phyloP scores from a whole-genome alignment of 176 grass and related monocot species.

The Rhynchospora pubera region DNA sequence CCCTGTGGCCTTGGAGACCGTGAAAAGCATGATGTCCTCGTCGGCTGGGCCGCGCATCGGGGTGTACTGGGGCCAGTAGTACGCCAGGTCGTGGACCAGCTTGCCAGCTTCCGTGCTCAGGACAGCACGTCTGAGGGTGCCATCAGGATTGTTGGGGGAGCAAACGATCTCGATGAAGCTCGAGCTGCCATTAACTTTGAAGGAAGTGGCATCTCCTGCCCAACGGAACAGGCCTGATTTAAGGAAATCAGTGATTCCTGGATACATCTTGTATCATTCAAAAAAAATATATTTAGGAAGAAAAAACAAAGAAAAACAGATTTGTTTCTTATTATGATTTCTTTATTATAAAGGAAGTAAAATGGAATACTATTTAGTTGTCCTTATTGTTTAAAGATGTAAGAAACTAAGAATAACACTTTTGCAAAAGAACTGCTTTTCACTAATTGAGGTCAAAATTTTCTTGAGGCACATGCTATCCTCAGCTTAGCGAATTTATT shows the following conservation, averaged over 20 bases:
- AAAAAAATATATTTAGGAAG: neutral
- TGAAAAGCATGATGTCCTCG: conserved; percentile 95
- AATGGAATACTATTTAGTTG: neutral
- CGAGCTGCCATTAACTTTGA: conserved; percentile 8
- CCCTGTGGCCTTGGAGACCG: conserved; percentile 77
- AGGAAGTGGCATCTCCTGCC: conserved; percentile 54
- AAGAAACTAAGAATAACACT: too few species aligned
- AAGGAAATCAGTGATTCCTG: conserved; percentile 47
- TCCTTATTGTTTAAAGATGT: neutral
- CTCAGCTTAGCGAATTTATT: neutral
- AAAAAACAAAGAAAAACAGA: neutral
- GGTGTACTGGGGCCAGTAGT: conserved; percentile 98
- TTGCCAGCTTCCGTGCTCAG: conserved; percentile 34
- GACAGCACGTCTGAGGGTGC: conserved; percentile 46
- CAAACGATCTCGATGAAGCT: conserved; percentile 81
- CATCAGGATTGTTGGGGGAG: conserved; percentile 89
- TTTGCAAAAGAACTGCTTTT: neutral
- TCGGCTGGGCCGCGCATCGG: conserved; percentile 43
- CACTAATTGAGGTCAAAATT: neutral
- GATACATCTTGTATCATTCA: conserved; percentile 48
- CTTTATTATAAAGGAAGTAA: neutral
- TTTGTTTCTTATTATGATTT: neutral
- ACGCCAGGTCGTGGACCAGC: conserved; percentile 64
- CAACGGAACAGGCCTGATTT: conserved; percentile 66
- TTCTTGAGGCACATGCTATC: neutral